Conservation (phyloP, 2,329 filamentous ascomycete species). For the Venturia effusa region DNA sequence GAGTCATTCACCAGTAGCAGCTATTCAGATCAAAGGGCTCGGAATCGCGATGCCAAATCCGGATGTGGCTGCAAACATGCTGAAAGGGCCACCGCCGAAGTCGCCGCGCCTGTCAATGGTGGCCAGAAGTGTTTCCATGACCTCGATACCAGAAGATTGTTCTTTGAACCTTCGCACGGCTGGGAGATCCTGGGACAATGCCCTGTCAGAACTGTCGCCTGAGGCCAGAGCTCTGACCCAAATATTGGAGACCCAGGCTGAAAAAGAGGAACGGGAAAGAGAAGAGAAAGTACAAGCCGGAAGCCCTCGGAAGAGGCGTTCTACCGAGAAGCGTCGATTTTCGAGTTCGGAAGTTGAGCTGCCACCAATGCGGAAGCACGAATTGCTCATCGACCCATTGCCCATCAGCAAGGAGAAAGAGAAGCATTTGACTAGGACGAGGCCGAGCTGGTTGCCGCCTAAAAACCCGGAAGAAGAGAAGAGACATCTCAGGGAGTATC, state of each 20-base stretch:
- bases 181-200: constrained; percentile 61
- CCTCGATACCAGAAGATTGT: constrained; percentile 6
- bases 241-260: constrained; percentile 69
- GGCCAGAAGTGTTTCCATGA: constrained; percentile 13
- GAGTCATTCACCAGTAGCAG: constrained; percentile 1
- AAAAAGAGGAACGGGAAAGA: constrained; percentile 42
- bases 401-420: constrained; percentile 82
- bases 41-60: constrained; percentile 5
- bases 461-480: constrained; percentile 87
- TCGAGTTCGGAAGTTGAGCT: constrained; percentile 39
- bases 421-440: constrained; percentile 63
- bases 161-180: neutral
- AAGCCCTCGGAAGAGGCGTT: constrained; percentile 16
- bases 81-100: constrained; percentile 9
- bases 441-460: constrained; percentile 75
- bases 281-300: constrained; percentile 44
- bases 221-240: constrained; percentile 68
- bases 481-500: constrained; percentile 75
- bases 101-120: constrained; percentile 17
- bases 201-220: constrained; percentile 55
- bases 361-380: constrained; percentile 58
- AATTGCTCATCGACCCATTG: constrained; percentile 75
- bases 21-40: neutral
- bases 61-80: neutral
- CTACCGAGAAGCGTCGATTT: constrained; percentile 39